Evolutionary conservation across 2,329 filamentous ascomycete genomes (phyloP).

Genomic region (Immersiporthe knoxdaviesiana): DNA sequence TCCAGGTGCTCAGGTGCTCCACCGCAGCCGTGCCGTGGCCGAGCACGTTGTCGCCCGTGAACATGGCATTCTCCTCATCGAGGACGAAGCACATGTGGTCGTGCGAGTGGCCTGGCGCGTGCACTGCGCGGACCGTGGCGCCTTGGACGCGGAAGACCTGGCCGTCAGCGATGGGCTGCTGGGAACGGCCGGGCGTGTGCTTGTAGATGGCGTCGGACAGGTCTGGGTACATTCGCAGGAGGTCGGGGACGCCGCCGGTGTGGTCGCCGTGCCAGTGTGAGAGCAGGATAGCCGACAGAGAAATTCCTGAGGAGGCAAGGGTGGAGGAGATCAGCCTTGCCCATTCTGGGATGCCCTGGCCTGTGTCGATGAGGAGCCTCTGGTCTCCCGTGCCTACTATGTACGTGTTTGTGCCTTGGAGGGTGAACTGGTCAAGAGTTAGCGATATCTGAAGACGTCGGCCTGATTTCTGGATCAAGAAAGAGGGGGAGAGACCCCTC

Average conservation of each 20-base stretch:
- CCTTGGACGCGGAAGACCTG: slow-evolving; percentile 61
- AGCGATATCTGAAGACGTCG: not conserved
- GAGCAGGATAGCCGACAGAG: slow-evolving; percentile 55
- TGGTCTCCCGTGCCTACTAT: slow-evolving; percentile 66
- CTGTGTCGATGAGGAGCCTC: slow-evolving; percentile 74
- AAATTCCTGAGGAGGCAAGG: slow-evolving; percentile 33
- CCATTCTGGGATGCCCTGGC: slow-evolving; percentile 68
- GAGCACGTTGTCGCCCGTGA: slow-evolving; percentile 87
- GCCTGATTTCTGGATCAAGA: not conserved
- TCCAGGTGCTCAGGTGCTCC: slow-evolving; percentile 68
- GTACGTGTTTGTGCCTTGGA: slow-evolving; percentile 78
- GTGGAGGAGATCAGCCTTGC: slow-evolving; percentile 39
- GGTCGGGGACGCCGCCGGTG: slow-evolving; percentile 65
- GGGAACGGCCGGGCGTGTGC: slow-evolving; percentile 39
- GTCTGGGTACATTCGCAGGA: slow-evolving; percentile 45
- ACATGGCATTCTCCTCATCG: slow-evolving; percentile 79
- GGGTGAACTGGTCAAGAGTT: slow-evolving; percentile 48
- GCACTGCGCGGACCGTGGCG: slow-evolving; percentile 67
- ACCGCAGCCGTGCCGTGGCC: slow-evolving; percentile 88
- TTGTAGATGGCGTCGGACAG: slow-evolving; percentile 42
- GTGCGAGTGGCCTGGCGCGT: slow-evolving; percentile 69
- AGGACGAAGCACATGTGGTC: slow-evolving; percentile 83
- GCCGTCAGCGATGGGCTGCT: slow-evolving; percentile 49
- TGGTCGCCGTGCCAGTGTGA: slow-evolving; percentile 81
- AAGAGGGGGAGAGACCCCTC: slow-evolving; percentile 6